Base-by-base conservation (phyloP, 208 protist species). In the Wallacemonas collosoma region DNA sequence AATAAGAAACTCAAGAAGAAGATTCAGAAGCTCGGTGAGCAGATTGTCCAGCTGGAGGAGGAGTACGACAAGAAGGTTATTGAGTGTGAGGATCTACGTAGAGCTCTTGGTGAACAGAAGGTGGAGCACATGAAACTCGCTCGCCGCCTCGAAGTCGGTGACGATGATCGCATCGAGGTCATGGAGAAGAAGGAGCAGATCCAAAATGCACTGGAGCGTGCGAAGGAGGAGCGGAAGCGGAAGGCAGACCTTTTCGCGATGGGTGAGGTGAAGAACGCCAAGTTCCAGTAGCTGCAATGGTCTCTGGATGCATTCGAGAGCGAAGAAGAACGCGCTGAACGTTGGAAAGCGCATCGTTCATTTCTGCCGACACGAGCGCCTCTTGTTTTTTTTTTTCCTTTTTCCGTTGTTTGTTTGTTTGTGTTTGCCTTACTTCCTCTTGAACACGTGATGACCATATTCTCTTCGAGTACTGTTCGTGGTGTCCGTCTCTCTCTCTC, bases 61-160 rank as follows among this genome's bases (percentile, higher is more conserved):
- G 79, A 86, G 56, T 95, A 85, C 76, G 91, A 95, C 77, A 76
- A 76, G 48, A 95, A 95, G 75, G 81, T 95, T 39, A 89, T 80
- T 74, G 91, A 95, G 79, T 94, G 87, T 77, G 91, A 89, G 68
- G 88, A 95, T 35, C 83, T 95, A 62, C 82, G 86, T 56, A 83
- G 88, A 45, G 72, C 72, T 1, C 68, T 95, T 50, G 81, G 85
- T 43, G 91, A 94, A 75, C 90, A 93, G 36, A 95, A 95, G 71
- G 71, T 95, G 38, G 74, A 89, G 67, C 74, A 88, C 60, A 78
- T 95, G 71, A 76, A 80, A 39, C 65, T 91, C 41, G 55, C 89
- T 70, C 88, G 85, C 2, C 77, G 84, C 12, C 78, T 89, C 48
- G 81, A 90, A 54, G 62, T 53, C 44, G 70, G 48, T 47, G 41